phyloP scores from a whole-genome alignment of 2,329 filamentous ascomycete species.

The Pseudogymnoascus verrucosus region DNA sequence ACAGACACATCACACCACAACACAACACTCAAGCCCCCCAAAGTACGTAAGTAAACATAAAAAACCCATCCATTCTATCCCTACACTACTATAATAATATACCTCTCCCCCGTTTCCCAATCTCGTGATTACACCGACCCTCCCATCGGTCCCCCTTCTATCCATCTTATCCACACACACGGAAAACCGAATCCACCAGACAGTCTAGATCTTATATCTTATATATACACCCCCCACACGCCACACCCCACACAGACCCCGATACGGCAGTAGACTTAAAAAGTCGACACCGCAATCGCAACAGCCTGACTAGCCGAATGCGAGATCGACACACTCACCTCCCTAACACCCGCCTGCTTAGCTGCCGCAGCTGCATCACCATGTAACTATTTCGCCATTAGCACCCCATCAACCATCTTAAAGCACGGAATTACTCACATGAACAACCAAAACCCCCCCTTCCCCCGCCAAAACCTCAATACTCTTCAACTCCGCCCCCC shows the following conservation, averaged over 20 bases:
- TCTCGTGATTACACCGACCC: not conserved
- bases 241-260: too few species aligned
- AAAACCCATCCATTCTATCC: not conserved
- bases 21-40: not conserved
- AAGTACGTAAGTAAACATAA: not conserved
- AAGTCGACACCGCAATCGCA: slow-evolving; percentile 80
- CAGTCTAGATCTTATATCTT: not conserved
- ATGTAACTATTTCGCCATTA: slow-evolving; percentile 54
- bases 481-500: slow-evolving; percentile 81
- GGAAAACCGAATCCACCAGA: too few species aligned
- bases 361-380: slow-evolving; percentile 78
- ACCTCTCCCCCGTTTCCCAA: not conserved
- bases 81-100: not conserved
- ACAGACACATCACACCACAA: not conserved
- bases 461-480: slow-evolving; percentile 85
- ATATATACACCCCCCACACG: not conserved
- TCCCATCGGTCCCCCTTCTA: not conserved
- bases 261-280: too few species aligned
- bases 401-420: not conserved
- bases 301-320: slow-evolving; percentile 93
- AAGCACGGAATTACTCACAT: slow-evolving; percentile 52
- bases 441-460: slow-evolving; percentile 74
- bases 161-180: not conserved
- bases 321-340: slow-evolving; percentile 87
- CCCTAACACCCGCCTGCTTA: slow-evolving; percentile 78